Conservation (phyloP, 2,329 filamentous ascomycete genomes). For the Paecilomyces sp. region DNA sequence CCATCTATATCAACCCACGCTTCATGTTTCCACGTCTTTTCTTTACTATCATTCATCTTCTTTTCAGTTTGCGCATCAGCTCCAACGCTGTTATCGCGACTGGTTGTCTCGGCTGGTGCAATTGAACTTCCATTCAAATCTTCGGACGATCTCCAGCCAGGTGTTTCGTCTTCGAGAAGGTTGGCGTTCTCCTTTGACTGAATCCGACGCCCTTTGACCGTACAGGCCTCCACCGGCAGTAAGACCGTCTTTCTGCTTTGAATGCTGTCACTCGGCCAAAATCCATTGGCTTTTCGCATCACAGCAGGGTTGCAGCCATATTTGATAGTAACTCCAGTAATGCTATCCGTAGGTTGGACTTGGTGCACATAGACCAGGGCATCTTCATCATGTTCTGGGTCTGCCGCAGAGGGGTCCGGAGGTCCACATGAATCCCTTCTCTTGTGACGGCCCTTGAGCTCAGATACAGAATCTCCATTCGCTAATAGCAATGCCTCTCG, state of each 20-base stretch:
- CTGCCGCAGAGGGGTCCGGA: conserved; percentile 15
- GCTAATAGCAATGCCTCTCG: conserved; percentile 39
- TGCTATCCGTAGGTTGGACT: conserved; percentile 74
- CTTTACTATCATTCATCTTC: conserved; percentile 44
- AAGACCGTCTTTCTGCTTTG: conserved; percentile 75
- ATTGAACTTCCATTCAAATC: conserved; percentile 29
- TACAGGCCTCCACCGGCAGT: conserved; percentile 83
- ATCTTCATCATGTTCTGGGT: conserved; percentile 56
- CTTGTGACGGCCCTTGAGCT: conserved; percentile 34
- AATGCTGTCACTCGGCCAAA: conserved; percentile 91
- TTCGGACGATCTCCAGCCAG: conserved; percentile 16
- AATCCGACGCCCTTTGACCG: conserved; percentile 64
- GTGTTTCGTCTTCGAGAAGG: conserved; percentile 16
- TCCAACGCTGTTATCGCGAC: conserved; percentile 4
- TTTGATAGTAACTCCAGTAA: conserved; percentile 82
- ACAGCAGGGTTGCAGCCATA: conserved; percentile 81
- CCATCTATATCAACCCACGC: conserved; percentile 80
- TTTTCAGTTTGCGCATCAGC: conserved; percentile 6
- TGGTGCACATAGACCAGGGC: conserved; percentile 86
- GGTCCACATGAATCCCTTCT: conserved; percentile 38
- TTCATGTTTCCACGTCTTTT: conserved; percentile 74
- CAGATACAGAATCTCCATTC: conserved; percentile 31
- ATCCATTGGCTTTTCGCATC: conserved; percentile 79
- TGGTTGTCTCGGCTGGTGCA: conserved; percentile 12
- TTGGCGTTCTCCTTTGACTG: conserved; percentile 20